These are phyloP conservation scores for Elaeagnus macrophylla DNA, from an alignment of 306 rosid species.

Conservation along the genomic window DNA sequence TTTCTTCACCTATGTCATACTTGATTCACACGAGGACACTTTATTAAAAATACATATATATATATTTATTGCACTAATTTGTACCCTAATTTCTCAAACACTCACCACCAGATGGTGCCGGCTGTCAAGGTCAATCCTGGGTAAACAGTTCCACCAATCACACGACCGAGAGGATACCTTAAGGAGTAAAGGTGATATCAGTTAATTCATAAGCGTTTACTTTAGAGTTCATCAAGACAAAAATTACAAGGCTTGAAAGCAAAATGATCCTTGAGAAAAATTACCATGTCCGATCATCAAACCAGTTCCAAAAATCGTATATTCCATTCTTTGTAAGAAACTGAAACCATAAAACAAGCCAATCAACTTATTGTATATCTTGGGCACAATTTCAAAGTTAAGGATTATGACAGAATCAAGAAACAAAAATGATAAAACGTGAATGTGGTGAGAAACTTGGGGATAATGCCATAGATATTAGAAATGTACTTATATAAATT, in stretches of 20 bases:
- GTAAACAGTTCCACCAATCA: conserved; percentile 96
- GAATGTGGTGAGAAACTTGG: not conserved
- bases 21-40: too few relatives aligned
- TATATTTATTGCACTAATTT: too few relatives aligned
- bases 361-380: conserved; percentile 19
- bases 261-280: conserved; percentile 4
- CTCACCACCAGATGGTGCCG: conserved; percentile 85
- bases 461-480: too few relatives aligned
- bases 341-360: conserved; percentile 52
- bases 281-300: conserved; percentile 97
- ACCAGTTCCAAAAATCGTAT: conserved; percentile 99
- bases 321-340: conserved; percentile 85
- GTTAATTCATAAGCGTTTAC: conserved; percentile 20
- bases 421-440: conserved; percentile 9
- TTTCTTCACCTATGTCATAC: too few relatives aligned
- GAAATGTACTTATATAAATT: too few relatives aligned
- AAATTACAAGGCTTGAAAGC: conserved; percentile 4
- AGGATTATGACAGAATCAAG: conserved; percentile 33
- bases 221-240: not conserved
- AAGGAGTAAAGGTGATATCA: conserved; percentile 15
- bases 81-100: conserved; percentile 45
- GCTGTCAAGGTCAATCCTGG: conserved; percentile 98
- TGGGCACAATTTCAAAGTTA: too few relatives aligned
- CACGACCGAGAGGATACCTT: conserved; percentile 99
- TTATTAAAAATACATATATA: too few relatives aligned